These are phyloP conservation scores for Lathyrus sativus DNA, from an alignment of 306 rosid genomes.

Conservation along the genomic window DNA sequence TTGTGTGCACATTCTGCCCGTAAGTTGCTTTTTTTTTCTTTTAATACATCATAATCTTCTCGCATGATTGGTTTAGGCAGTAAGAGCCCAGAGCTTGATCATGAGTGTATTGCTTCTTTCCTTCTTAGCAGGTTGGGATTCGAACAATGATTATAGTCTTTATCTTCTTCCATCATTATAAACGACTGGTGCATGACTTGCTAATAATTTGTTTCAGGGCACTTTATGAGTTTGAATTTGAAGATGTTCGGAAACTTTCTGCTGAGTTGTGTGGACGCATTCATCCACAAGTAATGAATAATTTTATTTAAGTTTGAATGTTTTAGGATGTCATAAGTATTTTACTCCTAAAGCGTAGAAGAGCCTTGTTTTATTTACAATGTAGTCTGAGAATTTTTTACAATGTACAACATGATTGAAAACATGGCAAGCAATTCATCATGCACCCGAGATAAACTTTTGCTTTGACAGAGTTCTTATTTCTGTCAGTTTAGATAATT, in stretches of 20 bases:
- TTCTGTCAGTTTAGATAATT: constrained; percentile 24
- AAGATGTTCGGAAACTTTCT: constrained; percentile 82
- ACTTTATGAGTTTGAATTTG: constrained; percentile 71
- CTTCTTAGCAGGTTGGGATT: constrained; percentile 64
- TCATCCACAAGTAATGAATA: constrained; percentile 72
- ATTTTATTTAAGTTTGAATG: constrained; percentile 15
- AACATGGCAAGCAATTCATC: constrained; percentile 19
- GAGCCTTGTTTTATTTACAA: constrained; percentile 21
- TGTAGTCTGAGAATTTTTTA: constrained; percentile 20
- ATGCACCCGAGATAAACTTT: not conserved
- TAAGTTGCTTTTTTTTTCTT: not conserved
- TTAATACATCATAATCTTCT: constrained; percentile 27
- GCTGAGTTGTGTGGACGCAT: constrained; percentile 95
- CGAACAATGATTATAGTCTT: constrained; percentile 16
- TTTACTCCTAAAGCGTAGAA: not conserved
- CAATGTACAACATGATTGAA: constrained; percentile 24
- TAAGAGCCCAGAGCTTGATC: constrained; percentile 45
- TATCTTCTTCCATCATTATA: constrained; percentile 29
- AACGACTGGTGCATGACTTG: constrained; percentile 29
- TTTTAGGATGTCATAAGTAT: constrained; percentile 25
- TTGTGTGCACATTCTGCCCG: constrained; percentile 1
- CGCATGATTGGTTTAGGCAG: constrained; percentile 42
- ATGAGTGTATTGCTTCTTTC: constrained; percentile 56
- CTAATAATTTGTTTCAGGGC: constrained; percentile 55
- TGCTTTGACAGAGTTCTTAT: constrained; percentile 11